Evolutionary conservation across 192 early-diverging fungal species (phyloP), one percentile per base, ranked within the genome.

Genomic region (Coemansia sp.): DNA sequence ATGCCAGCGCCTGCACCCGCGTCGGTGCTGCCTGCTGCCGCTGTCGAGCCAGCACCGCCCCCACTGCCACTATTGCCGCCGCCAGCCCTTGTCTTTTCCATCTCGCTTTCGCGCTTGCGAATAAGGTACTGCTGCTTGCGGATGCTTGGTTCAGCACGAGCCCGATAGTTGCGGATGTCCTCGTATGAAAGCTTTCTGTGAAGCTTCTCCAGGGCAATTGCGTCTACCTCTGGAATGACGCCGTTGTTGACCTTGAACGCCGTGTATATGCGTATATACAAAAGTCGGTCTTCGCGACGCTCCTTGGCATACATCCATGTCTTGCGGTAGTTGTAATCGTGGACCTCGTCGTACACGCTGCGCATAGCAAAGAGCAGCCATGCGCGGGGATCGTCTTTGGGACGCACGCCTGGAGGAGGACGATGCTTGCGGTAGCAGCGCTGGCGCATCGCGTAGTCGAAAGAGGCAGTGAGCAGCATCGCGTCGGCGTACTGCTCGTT

Each of bases 131-230:
- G 87, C 70, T 93, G 89, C 54, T 88, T 87, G 30, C 88, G 81
- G 62, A 95, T 68, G 32, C 83, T 78, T 34, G 86, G 82, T 63
- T 87, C 87, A 0, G 92, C 91, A 10, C 90, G 82, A 25, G 86
- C 85, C 20, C 94, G 75, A 64, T 95, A 98, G 50, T 90, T 84
- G 46, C 91, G 78, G 55, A 98, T 92, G 74, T 98, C 96, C 27
- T 95, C 87, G 72, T 87, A 97, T 6, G 87, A 88, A 4, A 97
- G 83, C 54, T 84, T 85, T 50, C 83, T 74, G 68, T 97, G 93
- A 30, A 98, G 64, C 22, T 71, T 69, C 23, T 84, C 83, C 22
- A 97, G 81, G 13, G 80, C 74, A 3, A 68, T 62, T 2, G 62
- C 48, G 10, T 92, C 86, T 23, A 35, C 54, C 22, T 69, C 72